Conservation (phyloP, 495 filamentous ascomycete species). For the Penicillium verhagenii region DNA sequence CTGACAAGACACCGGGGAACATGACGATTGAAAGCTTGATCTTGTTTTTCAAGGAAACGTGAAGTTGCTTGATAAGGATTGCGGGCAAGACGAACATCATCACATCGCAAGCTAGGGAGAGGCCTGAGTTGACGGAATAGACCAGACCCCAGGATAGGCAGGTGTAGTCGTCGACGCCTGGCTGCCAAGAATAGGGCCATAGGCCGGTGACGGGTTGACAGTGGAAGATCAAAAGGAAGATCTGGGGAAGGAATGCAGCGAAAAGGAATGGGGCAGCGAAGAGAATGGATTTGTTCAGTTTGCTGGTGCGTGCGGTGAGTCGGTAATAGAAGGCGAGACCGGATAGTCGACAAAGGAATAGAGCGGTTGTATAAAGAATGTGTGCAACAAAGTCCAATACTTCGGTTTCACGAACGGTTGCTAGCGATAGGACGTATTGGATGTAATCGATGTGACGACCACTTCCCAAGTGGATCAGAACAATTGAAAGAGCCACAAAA, state of each 20-base stretch:
- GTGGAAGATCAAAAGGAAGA: constrained; percentile 47
- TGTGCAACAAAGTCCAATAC: constrained; percentile 46
- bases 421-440: constrained; percentile 39
- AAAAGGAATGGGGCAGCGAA: constrained; percentile 33
- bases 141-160: constrained; percentile 46
- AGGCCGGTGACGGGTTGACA: constrained; percentile 46
- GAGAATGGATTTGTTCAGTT: constrained; percentile 34
- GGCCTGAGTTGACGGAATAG: constrained; percentile 42
- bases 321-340: constrained; percentile 50
- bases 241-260: constrained; percentile 39
- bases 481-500: constrained; percentile 37
- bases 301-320: constrained; percentile 31
- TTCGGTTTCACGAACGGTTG: constrained; percentile 36
- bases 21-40: constrained; percentile 40
- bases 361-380: constrained; percentile 46
- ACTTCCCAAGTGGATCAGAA: constrained; percentile 45
- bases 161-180: constrained; percentile 25
- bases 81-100: constrained; percentile 44
- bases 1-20: constrained; percentile 46
- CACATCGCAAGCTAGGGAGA: constrained; percentile 44
- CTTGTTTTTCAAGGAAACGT: constrained; percentile 34
- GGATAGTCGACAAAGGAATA: constrained; percentile 46
- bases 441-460: constrained; percentile 49
- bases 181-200: constrained; percentile 46
- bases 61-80: constrained; percentile 38